phyloP scores from a whole-genome alignment of 768 basidiomycete genomes.

The Phlegmacium glaucopus region DNA sequence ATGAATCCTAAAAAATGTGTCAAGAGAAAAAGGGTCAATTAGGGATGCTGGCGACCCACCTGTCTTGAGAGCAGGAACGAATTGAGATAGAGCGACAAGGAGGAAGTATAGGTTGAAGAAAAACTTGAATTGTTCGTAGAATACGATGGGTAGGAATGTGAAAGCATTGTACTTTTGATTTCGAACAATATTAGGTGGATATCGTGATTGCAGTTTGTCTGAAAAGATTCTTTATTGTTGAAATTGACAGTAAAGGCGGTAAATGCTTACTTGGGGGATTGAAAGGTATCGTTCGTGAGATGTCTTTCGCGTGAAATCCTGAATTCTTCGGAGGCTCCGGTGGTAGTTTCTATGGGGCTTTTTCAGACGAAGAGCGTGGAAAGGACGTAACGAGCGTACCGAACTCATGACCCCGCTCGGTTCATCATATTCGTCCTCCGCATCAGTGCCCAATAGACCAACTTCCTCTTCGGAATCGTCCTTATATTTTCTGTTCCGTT shows the following conservation, averaged over 20 bases:
- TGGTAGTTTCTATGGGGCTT: conserved; percentile 12
- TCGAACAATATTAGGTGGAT: conserved; percentile 86
- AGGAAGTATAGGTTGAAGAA: conserved; percentile 99
- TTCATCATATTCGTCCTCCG: conserved; percentile 10
- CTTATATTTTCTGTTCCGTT: conserved; percentile 49
- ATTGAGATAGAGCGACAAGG: conserved; percentile 93
- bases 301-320: conserved; percentile 47
- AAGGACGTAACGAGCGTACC: conserved; percentile 10
- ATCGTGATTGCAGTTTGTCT: conserved; percentile 72
- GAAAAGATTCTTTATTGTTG: conserved; percentile 1
- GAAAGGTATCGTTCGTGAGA: conserved; percentile 76
- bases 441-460: conserved; percentile 14
- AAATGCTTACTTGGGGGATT: conserved; percentile 51
- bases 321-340: conserved; percentile 23
- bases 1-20: conserved; percentile 68
- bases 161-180: conserved; percentile 98
- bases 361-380: background rate
- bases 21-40: background rate
- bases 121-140: conserved; percentile 99
- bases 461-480: conserved; percentile 60
- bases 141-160: conserved; percentile 95
- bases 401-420: conserved; percentile 8
- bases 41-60: conserved; percentile 45
- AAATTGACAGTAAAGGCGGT: background rate
- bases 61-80: conserved; percentile 93